Base-by-base conservation (phyloP, 2,329 filamentous ascomycete genomes). In the Beauveria brongniartii region DNA sequence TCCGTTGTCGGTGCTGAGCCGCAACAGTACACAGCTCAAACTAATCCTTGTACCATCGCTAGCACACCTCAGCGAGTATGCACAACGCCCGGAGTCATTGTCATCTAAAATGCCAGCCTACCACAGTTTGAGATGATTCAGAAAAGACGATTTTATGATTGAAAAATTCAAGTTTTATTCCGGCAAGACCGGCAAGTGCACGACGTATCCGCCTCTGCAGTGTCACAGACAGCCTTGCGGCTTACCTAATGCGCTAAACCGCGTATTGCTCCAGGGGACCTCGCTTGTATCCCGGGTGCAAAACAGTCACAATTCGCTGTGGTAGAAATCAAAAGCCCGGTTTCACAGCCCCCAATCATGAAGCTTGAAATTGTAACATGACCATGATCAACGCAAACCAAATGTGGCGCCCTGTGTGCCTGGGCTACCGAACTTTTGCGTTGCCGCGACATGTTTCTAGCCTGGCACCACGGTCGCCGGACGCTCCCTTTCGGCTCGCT, bases 401-500 rank as follows among this genome's bases (percentile, higher is more conserved):
- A 3, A 41, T 48, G 18, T 61, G 51, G 58, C 58, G 51, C 22
- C 22, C 51, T 26, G 51, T 52, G 43, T n/a, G 50, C 18, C 41
- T 48, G 7, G 18, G 51, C 30, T 55, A 20, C 34, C 51, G 30
- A 24, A n/a, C 12, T 34, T 18, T 9, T 12, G 20, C n/a, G 6
- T 24, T 20, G 16, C 16, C n/a, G 26, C 41, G 48, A 7, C 51
- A 24, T 6, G 44, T 24, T 18, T 61, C 58, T 7, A 50, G 44
- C 43, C 44, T 54, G 16, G 51, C 51, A 20, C 54, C 65, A 44
- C 67, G 68, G 53, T 66, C 65, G 53, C 69, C 70, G 60, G 74
- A 77, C 62, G 75, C 80, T 53, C 83, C 85, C 2, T 85, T 93
- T 68, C 89, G 91, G 54, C 81, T 97, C 73, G 94, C 93, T 63